Evolutionary conservation across 2,329 filamentous ascomycete species (phyloP).

Genomic region (Daldinia eschscholtzii): DNA sequence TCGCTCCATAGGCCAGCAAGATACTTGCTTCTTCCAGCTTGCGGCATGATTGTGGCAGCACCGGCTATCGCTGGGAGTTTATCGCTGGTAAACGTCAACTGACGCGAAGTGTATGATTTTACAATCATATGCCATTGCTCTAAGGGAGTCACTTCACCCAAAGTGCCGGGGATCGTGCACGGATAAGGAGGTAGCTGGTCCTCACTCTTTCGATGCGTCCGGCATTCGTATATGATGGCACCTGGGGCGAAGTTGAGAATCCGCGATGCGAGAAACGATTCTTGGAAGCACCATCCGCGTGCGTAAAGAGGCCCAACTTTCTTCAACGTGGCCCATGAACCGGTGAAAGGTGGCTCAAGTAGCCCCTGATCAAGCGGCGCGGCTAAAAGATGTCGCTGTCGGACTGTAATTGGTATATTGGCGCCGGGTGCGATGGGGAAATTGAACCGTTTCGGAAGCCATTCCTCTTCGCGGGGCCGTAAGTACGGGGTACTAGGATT

Average conservation of each 20-base stretch:
- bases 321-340: conserved; percentile 37
- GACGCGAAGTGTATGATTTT: conserved; percentile 37
- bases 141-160: conserved; percentile 28
- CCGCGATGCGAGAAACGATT: conserved; percentile 34
- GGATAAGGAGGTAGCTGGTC: conserved; percentile 37
- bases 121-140: conserved; percentile 38
- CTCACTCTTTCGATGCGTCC: conserved; percentile 38
- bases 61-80: conserved; percentile 40
- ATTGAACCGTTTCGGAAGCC: conserved; percentile 36
- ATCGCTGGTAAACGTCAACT: conserved; percentile 34
- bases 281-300: conserved; percentile 39
- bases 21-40: conserved; percentile 26
- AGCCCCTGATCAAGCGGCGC: conserved; percentile 37
- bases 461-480: conserved; percentile 33
- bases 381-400: conserved; percentile 35
- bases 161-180: conserved; percentile 25
- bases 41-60: conserved; percentile 34
- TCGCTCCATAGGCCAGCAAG: conserved; percentile 39
- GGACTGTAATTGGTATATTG: conserved; percentile 31
- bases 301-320: conserved; percentile 36
- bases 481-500: conserved; percentile 35
- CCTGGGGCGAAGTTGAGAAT: conserved; percentile 36
- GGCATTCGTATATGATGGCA: conserved; percentile 38
- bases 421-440: conserved; percentile 27
- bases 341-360: conserved; percentile 36